phyloP scores from a whole-genome alignment of 148 eudicot species.

The Pouteria glomerata region DNA sequence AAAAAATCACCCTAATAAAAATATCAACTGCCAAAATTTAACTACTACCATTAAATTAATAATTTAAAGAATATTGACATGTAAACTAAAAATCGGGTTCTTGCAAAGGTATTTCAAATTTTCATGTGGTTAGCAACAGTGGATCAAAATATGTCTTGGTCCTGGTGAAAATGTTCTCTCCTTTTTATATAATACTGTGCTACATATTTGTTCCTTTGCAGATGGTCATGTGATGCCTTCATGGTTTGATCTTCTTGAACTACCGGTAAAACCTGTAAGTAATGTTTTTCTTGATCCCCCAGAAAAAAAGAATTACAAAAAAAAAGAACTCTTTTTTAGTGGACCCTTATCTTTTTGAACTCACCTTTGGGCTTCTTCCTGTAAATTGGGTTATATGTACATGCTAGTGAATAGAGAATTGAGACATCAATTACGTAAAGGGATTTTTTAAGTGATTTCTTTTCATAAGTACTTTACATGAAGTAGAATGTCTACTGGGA shows the following conservation, averaged over 20 bases:
- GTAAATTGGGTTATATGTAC: background rate
- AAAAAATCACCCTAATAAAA: too few relatives aligned
- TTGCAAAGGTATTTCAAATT: too few relatives aligned
- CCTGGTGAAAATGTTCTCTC: background rate
- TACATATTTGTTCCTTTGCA: constrained; percentile 26
- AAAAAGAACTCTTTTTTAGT: background rate
- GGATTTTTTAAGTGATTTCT: background rate
- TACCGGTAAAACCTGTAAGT: constrained; percentile 85
- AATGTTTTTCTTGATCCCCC: constrained; percentile 7
- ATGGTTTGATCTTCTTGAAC: constrained; percentile 86
- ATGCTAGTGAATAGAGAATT: background rate
- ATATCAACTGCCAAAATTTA: too few relatives aligned
- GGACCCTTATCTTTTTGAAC: background rate
- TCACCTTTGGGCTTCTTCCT: background rate
- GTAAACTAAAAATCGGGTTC: too few relatives aligned
- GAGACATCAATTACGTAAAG: background rate
- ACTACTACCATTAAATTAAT: too few relatives aligned
- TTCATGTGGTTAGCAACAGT: background rate
- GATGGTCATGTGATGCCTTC: constrained; percentile 91
- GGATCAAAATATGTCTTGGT: background rate
- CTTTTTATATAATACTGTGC: background rate
- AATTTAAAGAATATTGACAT: too few relatives aligned
- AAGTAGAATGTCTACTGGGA: background rate
- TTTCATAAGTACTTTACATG: background rate
- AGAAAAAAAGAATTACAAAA: background rate